Percentiles rank a stretch among this genome's conserved stretches.
Evolutionary conservation across 139 green algal genomes (phyloP).

Genomic region (Chlorella vulgaris): DNA sequence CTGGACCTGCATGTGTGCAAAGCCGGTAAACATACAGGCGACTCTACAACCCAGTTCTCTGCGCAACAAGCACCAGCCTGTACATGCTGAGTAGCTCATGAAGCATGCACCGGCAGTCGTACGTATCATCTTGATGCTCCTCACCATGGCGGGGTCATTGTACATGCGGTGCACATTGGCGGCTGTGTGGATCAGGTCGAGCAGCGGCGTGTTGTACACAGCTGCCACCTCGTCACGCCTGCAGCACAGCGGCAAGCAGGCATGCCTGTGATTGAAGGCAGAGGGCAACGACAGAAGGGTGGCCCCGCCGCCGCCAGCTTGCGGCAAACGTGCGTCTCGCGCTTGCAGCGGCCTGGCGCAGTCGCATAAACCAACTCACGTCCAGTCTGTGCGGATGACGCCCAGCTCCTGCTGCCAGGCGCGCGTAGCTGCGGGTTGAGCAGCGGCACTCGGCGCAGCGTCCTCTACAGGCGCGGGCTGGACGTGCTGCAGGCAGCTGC

Average conservation of each 20-base stretch:
- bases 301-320: not conserved
- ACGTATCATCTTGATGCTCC: no score
- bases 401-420: constrained; percentile 73
- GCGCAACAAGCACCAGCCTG: not conserved
- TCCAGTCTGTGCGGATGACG: constrained; percentile 82
- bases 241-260: no score
- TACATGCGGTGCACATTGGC: constrained; percentile 89
- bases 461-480: not conserved
- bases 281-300: not conserved
- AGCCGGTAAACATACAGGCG: no score
- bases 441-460: constrained; percentile 6
- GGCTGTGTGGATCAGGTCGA: constrained; percentile 93
- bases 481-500: constrained; percentile 11
- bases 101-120: no score
- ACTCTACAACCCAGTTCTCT: no score
- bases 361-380: constrained; percentile 54
- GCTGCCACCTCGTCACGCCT: constrained; percentile 88
- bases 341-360: not conserved
- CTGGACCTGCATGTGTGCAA: constrained; percentile 92
- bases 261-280: no score
- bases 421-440: constrained; percentile 21
- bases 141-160: constrained; percentile 88
- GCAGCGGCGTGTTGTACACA: constrained; percentile 88
- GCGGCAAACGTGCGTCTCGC: not conserved
- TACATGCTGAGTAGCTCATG: no score